Percentiles rank a stretch among this genome's conserved stretches.
phyloP scores from a whole-genome alignment of 2,329 filamentous ascomycete species.

The Sporothrix brasiliensis region DNA sequence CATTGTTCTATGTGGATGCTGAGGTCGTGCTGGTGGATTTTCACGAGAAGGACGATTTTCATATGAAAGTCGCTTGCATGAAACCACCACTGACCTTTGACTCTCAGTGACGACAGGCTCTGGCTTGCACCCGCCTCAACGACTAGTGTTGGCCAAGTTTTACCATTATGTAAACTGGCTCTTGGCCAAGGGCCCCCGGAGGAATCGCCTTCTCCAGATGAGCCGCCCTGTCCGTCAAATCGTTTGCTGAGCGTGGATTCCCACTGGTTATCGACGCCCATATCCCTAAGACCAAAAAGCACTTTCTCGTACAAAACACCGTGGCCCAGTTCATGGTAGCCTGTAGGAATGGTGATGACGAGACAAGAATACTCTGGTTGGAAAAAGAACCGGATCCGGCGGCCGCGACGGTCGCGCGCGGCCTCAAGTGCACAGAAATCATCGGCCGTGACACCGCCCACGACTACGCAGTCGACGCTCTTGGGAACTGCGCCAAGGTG shows the following conservation, averaged over 20 bases:
- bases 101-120: background rate
- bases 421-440: background rate
- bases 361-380: background rate
- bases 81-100: constrained; percentile 3
- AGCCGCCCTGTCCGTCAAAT: background rate
- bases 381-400: background rate
- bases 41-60: background rate
- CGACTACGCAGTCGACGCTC: background rate
- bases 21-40: background rate
- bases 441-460: background rate
- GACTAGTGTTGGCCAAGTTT: background rate
- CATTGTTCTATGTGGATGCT: background rate
- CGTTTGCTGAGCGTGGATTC: no score
- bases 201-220: background rate
- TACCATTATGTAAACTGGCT: background rate
- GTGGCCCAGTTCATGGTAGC: background rate
- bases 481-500: background rate
- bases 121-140: background rate
- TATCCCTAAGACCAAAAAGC: background rate
- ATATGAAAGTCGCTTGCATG: background rate
- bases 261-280: background rate
- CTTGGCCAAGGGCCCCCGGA: background rate
- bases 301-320: background rate
- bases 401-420: constrained; percentile 15
- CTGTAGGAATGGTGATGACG: background rate